phyloP scores from a whole-genome alignment of 192 early-diverging fungal genomes.

The Powellomyces hirtus region DNA sequence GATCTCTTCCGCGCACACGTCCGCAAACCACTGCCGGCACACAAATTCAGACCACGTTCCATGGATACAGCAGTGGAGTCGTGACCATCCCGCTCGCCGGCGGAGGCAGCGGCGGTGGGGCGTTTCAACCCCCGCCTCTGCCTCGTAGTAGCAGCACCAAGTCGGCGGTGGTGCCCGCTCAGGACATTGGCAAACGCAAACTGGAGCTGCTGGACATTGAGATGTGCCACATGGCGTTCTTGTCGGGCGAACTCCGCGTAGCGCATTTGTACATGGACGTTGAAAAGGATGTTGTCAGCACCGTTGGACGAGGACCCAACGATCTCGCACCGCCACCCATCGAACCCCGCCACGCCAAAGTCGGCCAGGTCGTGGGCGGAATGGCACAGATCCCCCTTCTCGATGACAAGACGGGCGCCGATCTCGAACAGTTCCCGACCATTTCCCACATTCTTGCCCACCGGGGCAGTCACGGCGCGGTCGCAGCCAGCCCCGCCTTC shows the following conservation, averaged over 20 bases:
- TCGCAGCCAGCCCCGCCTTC: slow-evolving; percentile 56
- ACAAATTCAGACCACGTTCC: slow-evolving; percentile 27
- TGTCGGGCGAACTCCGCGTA: slow-evolving; percentile 8
- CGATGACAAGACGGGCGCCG: slow-evolving; percentile 69
- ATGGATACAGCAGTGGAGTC: slow-evolving; percentile 24
- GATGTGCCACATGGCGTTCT: slow-evolving; percentile 10
- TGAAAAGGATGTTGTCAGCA: slow-evolving; percentile 4
- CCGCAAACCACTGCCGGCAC: slow-evolving; percentile 20
- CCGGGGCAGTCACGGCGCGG: slow-evolving; percentile 42
- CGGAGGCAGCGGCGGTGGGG: not conserved
- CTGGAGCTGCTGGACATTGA: slow-evolving; percentile 19
- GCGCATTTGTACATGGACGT: slow-evolving; percentile 19
- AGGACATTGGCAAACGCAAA: slow-evolving; percentile 12
- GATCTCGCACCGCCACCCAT: not conserved
- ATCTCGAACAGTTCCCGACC: slow-evolving; percentile 65
- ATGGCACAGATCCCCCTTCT: slow-evolving; percentile 63
- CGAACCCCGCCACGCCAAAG: not conserved
- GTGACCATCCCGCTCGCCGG: not conserved
- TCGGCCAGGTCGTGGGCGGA: slow-evolving; percentile 43
- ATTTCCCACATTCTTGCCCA: slow-evolving; percentile 74
- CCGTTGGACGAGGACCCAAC: not conserved
- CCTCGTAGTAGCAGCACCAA: not conserved
- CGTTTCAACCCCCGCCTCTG: not conserved
- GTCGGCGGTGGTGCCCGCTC: too few species aligned
- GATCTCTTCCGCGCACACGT: slow-evolving; percentile 58